Evolutionary conservation across 495 filamentous ascomycete genomes (phyloP).

Genomic region (Penicillium bialowiezense): DNA sequence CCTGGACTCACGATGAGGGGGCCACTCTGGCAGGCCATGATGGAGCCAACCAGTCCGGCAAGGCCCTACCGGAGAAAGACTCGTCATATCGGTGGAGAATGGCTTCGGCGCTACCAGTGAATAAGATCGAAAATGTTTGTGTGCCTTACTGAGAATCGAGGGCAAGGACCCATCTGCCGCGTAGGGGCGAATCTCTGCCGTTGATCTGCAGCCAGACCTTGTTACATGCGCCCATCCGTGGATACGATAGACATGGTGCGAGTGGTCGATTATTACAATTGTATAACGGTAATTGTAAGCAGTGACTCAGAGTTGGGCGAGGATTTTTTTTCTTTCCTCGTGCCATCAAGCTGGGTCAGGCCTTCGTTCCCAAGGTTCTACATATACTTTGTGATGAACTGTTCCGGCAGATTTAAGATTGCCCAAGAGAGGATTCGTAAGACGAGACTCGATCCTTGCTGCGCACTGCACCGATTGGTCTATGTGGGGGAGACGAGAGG

Average conservation of each 20-base stretch:
- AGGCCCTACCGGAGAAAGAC: neutral
- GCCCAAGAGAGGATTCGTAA: conserved; percentile 12
- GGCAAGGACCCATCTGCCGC: conserved; percentile 2
- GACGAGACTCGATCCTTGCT: conserved; percentile 8
- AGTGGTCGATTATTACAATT: neutral
- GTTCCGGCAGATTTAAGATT: conserved; percentile 6
- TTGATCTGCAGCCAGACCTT: conserved; percentile 9
- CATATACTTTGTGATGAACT: conserved; percentile 2
- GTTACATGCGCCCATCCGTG: conserved; percentile 6
- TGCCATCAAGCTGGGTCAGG: neutral
- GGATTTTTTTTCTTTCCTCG: neutral
- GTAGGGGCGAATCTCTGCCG: conserved; percentile 8
- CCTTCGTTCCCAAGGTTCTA: neutral
- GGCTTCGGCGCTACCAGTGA: neutral
- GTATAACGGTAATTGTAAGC: neutral
- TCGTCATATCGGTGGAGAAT: conserved; percentile 6
- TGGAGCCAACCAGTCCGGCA: neutral
- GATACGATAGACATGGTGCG: conserved; percentile 3
- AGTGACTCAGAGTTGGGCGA: neutral
- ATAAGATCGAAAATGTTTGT: neutral
- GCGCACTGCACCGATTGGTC: conserved; percentile 15
- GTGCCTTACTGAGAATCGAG: conserved; percentile 5
- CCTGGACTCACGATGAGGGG: conserved; percentile 1
- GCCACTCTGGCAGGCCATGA: neutral
- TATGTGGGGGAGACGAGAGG: conserved; percentile 13